phyloP scores from a whole-genome alignment of 768 basidiomycete species.

The Kwoniella heveanensis region DNA sequence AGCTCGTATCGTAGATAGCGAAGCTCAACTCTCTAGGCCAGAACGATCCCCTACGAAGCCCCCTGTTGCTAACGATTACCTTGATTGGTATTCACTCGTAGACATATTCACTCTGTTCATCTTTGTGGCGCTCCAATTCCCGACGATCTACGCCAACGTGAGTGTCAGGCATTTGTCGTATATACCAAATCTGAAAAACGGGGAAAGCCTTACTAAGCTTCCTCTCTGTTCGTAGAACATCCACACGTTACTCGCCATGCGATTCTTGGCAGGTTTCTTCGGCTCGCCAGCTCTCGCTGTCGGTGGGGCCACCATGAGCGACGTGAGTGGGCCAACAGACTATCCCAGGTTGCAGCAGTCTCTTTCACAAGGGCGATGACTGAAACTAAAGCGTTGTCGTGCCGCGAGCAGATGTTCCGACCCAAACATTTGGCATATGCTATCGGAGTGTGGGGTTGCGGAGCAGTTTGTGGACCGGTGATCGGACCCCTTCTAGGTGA shows the following conservation, averaged over 20 bases:
- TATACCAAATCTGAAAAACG: no score
- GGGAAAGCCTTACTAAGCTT: not conserved
- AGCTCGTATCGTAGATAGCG: no score
- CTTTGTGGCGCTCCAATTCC: conserved; percentile 19
- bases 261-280: conserved; percentile 68
- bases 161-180: no score
- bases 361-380: no score
- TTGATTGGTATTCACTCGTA: no score
- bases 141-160: conserved; percentile 24
- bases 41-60: no score
- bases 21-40: no score
- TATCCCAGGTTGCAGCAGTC: no score
- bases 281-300: conserved; percentile 57
- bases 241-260: conserved; percentile 64
- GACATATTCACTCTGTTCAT: conserved; percentile 18
- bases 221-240: conserved; percentile 59
- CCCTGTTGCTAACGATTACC: no score
- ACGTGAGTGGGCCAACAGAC: conserved; percentile 10
- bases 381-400: no score
- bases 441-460: conserved; percentile 22
- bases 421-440: conserved; percentile 52
- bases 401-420: conserved; percentile 37
- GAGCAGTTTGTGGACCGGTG: conserved; percentile 20
- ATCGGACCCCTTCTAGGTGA: not conserved
- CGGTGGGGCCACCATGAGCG: conserved; percentile 30